Percentiles rank a stretch among this genome's conserved stretches.
phyloP scores from a whole-genome alignment of 495 filamentous ascomycete species.

The Tuber umbilicatum region DNA sequence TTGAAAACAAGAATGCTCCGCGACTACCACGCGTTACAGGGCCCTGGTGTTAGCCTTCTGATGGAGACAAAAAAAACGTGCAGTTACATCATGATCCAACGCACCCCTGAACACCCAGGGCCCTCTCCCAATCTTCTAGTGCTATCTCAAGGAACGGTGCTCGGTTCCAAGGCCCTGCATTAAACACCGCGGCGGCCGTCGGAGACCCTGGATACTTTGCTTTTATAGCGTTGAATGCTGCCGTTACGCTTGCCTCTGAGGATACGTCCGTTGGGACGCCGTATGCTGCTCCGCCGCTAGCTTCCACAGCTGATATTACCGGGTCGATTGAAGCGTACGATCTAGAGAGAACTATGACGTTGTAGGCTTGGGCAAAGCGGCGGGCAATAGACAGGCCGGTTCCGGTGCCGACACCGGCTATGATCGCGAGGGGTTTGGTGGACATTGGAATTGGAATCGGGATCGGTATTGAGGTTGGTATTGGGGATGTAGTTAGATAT shows the following conservation, averaged over 20 bases:
- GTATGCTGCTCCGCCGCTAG: constrained; percentile 61
- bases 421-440: constrained; percentile 56
- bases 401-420: constrained; percentile 69
- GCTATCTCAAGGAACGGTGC: constrained; percentile 78
- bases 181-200: constrained; percentile 75
- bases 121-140: constrained; percentile 56
- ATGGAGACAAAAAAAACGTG: not conserved
- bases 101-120: constrained; percentile 58
- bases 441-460: constrained; percentile 37
- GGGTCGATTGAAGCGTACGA: constrained; percentile 58
- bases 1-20: constrained; percentile 73
- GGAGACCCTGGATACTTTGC: constrained; percentile 51
- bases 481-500: not conserved
- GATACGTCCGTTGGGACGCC: constrained; percentile 70
- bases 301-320: constrained; percentile 68
- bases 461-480: not conserved
- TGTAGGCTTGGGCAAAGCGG: constrained; percentile 64
- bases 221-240: constrained; percentile 62
- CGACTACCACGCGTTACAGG: constrained; percentile 46
- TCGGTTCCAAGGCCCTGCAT: constrained; percentile 62
- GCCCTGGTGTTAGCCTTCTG: not conserved
- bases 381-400: constrained; percentile 60
- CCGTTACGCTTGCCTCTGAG: constrained; percentile 54
- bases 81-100: constrained; percentile 31
- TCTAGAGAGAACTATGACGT: constrained; percentile 68